These are phyloP conservation scores for Didymella keratinophila DNA, from an alignment of 2,329 filamentous ascomycete species.

Conservation along the genomic window DNA sequence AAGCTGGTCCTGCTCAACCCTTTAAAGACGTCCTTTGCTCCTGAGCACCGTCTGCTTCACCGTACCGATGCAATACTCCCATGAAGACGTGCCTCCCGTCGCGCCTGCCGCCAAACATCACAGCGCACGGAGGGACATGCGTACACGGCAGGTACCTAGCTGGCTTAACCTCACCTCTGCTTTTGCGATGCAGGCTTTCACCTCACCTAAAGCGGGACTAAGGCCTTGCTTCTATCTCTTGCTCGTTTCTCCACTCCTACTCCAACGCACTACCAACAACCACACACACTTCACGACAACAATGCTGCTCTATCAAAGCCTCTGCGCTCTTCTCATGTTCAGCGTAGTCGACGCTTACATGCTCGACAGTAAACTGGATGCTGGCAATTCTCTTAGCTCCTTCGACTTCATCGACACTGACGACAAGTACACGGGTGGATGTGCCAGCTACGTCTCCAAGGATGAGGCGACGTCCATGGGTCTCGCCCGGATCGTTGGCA, in stretches of 20 bases:
- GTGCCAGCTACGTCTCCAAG: slow-evolving; percentile 33
- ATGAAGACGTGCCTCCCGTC: background rate
- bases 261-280: background rate
- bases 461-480: slow-evolving; percentile 25
- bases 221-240: background rate
- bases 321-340: slow-evolving; percentile 3
- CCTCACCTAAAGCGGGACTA: background rate
- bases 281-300: background rate
- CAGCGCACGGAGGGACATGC: background rate
- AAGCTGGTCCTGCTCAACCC: too few relatives aligned
- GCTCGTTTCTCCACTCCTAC: background rate
- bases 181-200: background rate
- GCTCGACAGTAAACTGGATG: slow-evolving; percentile 27
- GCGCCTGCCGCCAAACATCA: background rate
- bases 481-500: slow-evolving; percentile 25
- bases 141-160: background rate
- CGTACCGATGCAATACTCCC: too few relatives aligned
- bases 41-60: background rate
- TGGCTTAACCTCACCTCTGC: background rate
- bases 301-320: background rate
- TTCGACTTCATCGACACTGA: slow-evolving; percentile 27
- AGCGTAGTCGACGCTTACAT: slow-evolving; percentile 19
- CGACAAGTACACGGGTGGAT: slow-evolving; percentile 29
- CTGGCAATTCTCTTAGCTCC: slow-evolving; percentile 30
- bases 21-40: too few relatives aligned